Percentiles rank a stretch among this genome's conserved stretches.
Evolutionary conservation across 2,329 filamentous ascomycete species (phyloP).

Genomic region (Arthroderma sp.): DNA sequence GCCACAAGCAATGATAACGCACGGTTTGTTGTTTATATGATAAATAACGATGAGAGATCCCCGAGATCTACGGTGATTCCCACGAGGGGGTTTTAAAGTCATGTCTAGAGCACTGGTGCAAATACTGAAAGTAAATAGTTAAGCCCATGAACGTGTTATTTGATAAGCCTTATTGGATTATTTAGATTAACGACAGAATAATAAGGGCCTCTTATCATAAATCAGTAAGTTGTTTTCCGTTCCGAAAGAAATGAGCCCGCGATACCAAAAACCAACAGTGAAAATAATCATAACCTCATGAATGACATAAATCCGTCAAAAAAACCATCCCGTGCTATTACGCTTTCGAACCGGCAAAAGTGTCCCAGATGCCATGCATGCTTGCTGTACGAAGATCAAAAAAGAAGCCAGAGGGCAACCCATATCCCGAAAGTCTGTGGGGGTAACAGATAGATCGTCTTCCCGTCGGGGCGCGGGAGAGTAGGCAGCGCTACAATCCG

Average conservation of each 20-base stretch:
- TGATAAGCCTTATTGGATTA: background rate
- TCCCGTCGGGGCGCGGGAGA: too few relatives aligned
- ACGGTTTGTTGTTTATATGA: too few relatives aligned
- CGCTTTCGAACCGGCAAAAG: slow-evolving; percentile 2
- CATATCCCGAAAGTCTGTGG: background rate
- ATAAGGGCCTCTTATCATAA: background rate
- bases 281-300: slow-evolving; percentile 1
- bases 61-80: too few relatives aligned
- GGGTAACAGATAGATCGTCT: background rate
- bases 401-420: background rate
- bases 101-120: too few relatives aligned
- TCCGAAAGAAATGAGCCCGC: background rate
- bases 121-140: too few relatives aligned
- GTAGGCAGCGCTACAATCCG: background rate
- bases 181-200: background rate
- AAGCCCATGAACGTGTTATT: background rate
- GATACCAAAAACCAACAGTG: background rate
- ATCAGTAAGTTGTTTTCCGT: background rate
- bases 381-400: background rate
- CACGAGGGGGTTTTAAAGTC: too few relatives aligned
- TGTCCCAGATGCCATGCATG: background rate
- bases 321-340: background rate
- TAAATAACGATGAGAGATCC: too few relatives aligned
- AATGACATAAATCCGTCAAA: background rate
- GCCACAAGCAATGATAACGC: background rate